Base-by-base conservation (phyloP, 805 yeast species). In the Ogataea allantospora region DNA sequence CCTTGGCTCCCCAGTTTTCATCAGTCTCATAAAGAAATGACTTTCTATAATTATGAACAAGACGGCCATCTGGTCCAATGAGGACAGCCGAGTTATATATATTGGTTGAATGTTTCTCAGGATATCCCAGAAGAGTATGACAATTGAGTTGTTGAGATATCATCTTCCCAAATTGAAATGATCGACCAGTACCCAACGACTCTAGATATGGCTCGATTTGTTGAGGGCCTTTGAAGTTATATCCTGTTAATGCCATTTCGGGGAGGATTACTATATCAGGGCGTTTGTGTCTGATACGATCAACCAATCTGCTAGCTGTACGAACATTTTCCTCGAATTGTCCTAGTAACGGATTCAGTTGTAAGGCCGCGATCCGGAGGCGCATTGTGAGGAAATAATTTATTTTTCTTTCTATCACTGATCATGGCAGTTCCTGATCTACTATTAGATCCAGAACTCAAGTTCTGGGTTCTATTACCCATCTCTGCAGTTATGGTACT, bases 381-480 rank as follows among this genome's bases (percentile, higher is more conserved):
- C 67, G 72, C 66, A 77, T 78, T n/a, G 22, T 16, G 14, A 7
- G 22, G 9, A 20, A 13, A 28, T 12, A 18, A 9, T 10, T 15
- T 11, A 27, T 23, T 27, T 43, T 40, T 40, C 30, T 35, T 44
- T 4, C 23, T 20, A 30, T 27, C 4, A 13, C 22, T 10, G 20
- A n/a, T n/a, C 11, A 35, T 35, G 38, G 11, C 32, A 11, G 67
- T 65, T 20, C 76, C 80, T 2, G 83, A 79, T 37, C 59, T 83
- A 14, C 62, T 80, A 11, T 66, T 91, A 30, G 98, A 91, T 55
- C 95, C 96, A 4, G 74, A 77, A 37, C 68, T 93, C 44, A 82
- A 84, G 57, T 75, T 79, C 51, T 91, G 98, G 97, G 98, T 88
- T 20, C 67, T 93, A 12, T 60, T 88, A 23, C 99, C 99, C 16